Evolutionary conservation across 768 basidiomycete species (phyloP).

Genomic region (Daedaleopsis nitida): DNA sequence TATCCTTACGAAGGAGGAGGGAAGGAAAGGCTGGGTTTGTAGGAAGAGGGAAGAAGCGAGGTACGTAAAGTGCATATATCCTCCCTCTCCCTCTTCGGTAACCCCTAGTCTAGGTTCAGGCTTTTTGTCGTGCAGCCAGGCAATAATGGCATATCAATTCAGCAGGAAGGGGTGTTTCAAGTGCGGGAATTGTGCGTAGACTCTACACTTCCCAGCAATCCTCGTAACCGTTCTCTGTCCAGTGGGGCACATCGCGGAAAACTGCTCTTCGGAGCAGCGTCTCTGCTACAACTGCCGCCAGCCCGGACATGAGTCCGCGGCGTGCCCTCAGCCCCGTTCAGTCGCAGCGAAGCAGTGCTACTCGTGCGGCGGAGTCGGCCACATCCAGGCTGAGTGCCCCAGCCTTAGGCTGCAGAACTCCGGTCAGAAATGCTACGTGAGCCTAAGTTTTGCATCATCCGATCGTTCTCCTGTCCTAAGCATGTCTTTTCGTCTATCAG

Average conservation of each 20-base stretch:
- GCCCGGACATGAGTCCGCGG: conserved; percentile 90
- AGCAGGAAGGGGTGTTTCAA: conserved; percentile 91
- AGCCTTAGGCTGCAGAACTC: conserved; percentile 70
- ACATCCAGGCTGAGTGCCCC: conserved; percentile 87
- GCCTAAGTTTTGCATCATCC: conserved; percentile 25
- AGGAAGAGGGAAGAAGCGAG: conserved; percentile 77
- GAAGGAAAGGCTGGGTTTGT: conserved; percentile 64
- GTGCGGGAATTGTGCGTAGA: conserved; percentile 83
- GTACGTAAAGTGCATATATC: conserved; percentile 34
- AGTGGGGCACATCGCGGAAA: conserved; percentile 95
- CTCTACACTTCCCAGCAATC: conserved; percentile 13
- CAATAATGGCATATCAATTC: conserved; percentile 79
- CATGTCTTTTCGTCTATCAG: conserved; percentile 27
- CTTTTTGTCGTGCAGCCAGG: conserved; percentile 40
- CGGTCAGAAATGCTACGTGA: conserved; percentile 84
- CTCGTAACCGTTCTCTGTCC: neutral
- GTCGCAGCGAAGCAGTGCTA: conserved; percentile 91
- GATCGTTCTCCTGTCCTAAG: conserved; percentile 3
- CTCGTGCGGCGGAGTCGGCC: conserved; percentile 89
- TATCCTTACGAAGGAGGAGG: conserved; percentile 55
- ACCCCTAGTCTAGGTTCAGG: conserved; percentile 23
- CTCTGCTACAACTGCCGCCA: conserved; percentile 95
- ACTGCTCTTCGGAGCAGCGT: conserved; percentile 84
- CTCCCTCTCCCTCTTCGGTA: neutral
- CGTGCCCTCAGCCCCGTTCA: conserved; percentile 82